Conservation (phyloP, 108 stramenopile genomes). For the Pseudonitzschia pungens region DNA sequence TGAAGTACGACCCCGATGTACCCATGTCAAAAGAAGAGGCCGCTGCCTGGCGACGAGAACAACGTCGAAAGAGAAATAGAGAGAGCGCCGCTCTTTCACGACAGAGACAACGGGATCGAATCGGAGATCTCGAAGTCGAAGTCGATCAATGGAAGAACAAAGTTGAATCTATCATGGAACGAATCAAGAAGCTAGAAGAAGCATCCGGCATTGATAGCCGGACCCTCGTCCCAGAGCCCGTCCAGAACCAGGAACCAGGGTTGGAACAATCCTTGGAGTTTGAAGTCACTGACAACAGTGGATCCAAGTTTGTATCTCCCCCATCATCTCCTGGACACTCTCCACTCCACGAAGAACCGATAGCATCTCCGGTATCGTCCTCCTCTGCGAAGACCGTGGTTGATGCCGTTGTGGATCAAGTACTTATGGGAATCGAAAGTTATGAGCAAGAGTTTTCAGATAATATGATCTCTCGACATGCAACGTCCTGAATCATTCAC, state of each 20-base stretch:
- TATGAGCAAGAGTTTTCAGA: constrained; percentile 59
- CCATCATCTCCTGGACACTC: constrained; percentile 29
- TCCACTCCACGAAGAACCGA: constrained; percentile 8
- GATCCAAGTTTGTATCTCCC: constrained; percentile 31
- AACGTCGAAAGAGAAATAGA: constrained; percentile 84
- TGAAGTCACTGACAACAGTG: constrained; percentile 10
- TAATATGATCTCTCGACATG: constrained; percentile 90
- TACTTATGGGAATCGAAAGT: constrained; percentile 17
- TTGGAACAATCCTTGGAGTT: constrained; percentile 11
- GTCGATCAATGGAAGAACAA: constrained; percentile 66
- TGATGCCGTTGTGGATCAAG: constrained; percentile 15
- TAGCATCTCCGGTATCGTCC: constrained; percentile 28
- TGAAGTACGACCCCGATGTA: constrained; percentile 83
- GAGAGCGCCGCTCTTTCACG: constrained; percentile 81
- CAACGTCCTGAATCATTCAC: constrained; percentile 78
- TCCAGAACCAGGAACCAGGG: not conserved
- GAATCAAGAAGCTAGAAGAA: constrained; percentile 51
- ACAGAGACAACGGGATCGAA: constrained; percentile 77
- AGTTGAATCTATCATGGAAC: constrained; percentile 56
- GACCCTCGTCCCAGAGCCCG: constrained; percentile 12
- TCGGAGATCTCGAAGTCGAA: constrained; percentile 73
- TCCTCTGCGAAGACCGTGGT: constrained; percentile 11
- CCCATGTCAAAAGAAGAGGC: constrained; percentile 84
- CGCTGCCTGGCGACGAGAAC: constrained; percentile 75
- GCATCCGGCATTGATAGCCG: constrained; percentile 20